Evolutionary conservation across 495 filamentous ascomycete genomes (phyloP), one percentile per base, ranked within the genome.

Genomic region (Aspergillus sclerotiicarbonarius): DNA sequence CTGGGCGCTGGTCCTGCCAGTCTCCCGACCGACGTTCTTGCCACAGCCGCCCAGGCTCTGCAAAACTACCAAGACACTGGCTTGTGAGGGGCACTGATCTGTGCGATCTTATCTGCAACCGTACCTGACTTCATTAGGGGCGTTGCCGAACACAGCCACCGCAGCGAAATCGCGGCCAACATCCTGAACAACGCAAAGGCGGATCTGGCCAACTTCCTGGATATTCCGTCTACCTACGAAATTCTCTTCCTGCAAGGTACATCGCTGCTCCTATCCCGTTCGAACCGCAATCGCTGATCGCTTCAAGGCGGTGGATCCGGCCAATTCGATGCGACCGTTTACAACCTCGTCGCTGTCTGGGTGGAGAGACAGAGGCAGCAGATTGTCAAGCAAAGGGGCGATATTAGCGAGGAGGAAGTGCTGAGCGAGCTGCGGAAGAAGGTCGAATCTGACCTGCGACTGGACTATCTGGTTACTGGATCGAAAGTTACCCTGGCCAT

Each of bases 401-500:
- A 76, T 51, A 54, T 69, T 5, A 62, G 70, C 25, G 59, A 75
- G 53, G 82, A 80, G 20, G 80, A 81, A 43, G 71, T 90, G 16
- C 63, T 90, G 7, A 66, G 81, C 54, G 74, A 79, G 51, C 76
- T 95, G 51, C 77, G 78, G 58, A 82, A 82, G 62, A 83, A 85
- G 46, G 77, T 91, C 1, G 76, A 85, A 48, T 71, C 83, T 39
- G 83, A 89, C 39, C 68, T 96, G 67, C 87, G 85, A 69, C 70
- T 94, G 18, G 94, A 96, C 70, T 98, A 98, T 70, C 77, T 96
- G 16, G 88, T 96, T 35, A 96, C 94, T 37, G 92, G 93, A 57
- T 84, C 85, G 58, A 21, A 48, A 46, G 62, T 56, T 5, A n/a
- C 16, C 51, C 50, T 15, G 19, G 5, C 39, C 45, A 33, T 30